Evolutionary conservation across 2,329 filamentous ascomycete species (phyloP), one percentile per base, ranked within the genome.

Genomic region (Penicillium sp.): DNA sequence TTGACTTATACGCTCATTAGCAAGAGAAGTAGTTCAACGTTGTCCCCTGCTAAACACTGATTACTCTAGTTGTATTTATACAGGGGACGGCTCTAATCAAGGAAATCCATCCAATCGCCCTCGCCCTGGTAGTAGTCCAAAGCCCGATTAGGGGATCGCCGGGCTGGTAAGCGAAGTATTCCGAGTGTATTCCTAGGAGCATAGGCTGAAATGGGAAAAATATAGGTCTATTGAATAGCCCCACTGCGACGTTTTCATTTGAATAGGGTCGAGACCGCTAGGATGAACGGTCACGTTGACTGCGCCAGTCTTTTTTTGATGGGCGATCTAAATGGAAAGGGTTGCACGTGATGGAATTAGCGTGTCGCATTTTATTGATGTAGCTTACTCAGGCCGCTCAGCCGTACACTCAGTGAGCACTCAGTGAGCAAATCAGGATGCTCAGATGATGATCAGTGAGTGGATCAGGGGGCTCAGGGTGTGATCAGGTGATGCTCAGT

Each of bases 281-380:
- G 19, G 2, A 34, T 9, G 41, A 43, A 43, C 41, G 41, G 41
- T 28, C n/a, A 34, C 18, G 30, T 43, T 34, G 19, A 28, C 2
- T 8, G 7, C 18, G 41, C 41, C 19, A 4, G 33, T 44, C 41
- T 14, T 41, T 41, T 41, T 41, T 29, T 35, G 33, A 44, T 35
- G n/a, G 33, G 31, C 11, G 19, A 38, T 25, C 19, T 25, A n/a
- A 14, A 35, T 41, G 8, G 13, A 10, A 42, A 34, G 6, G 41
- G 30, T 34, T 34, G 30, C 41, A 42, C 30, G 30, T 42, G 41
- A 42, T 18, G 27, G 7, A 10, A 18, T 13, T 42, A 42, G 30
- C 30, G 30, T 42, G 30, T 25, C 30, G 41, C 41, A 42, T 27
- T 42, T 42, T 42, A 43, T 34, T 43, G 30, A 43, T 43, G 22